phyloP scores from a whole-genome alignment of 306 rosid species.

The Pyrus betulifolia region DNA sequence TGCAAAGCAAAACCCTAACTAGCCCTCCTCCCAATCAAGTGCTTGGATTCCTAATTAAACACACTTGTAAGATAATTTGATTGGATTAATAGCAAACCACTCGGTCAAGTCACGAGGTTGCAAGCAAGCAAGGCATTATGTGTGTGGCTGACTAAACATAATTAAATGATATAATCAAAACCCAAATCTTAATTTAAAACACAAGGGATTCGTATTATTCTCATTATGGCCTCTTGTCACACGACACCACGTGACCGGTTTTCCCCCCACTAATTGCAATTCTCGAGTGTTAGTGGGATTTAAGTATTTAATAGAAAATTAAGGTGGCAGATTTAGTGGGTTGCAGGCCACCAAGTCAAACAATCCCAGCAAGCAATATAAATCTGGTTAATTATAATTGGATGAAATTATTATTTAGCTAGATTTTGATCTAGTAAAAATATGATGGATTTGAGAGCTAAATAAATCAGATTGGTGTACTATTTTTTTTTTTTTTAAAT shows the following conservation, averaged over 20 bases:
- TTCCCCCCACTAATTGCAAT: not conserved
- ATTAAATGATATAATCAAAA: slow-evolving; percentile 9
- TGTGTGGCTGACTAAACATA: not conserved
- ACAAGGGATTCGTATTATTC: slow-evolving; percentile 14
- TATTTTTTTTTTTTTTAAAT: not conserved
- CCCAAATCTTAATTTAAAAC: not conserved
- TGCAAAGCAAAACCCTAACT: not conserved
- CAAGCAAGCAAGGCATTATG: slow-evolving; percentile 18
- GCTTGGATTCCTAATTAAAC: slow-evolving; percentile 50
- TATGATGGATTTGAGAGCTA: not conserved
- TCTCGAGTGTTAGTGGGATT: not conserved
- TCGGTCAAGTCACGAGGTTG: slow-evolving; percentile 44
- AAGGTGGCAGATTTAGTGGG: slow-evolving; percentile 18
- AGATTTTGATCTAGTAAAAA: not conserved
- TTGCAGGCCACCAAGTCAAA: slow-evolving; percentile 14
- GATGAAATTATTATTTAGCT: not conserved
- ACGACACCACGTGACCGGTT: slow-evolving; percentile 44
- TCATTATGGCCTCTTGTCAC: slow-evolving; percentile 26
- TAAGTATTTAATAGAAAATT: not conserved
- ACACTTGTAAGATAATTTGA: slow-evolving; percentile 27
- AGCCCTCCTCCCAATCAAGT: slow-evolving; percentile 25
- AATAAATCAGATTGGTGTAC: not conserved
- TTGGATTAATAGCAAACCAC: slow-evolving; percentile 20
- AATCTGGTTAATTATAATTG: not conserved
- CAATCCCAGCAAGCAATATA: not conserved